A percentile compares a stretch with the other conserved stretches of the same genome.
Conservation (phyloP, 768 basidiomycete species). For the Lentinula sp. region DNA sequence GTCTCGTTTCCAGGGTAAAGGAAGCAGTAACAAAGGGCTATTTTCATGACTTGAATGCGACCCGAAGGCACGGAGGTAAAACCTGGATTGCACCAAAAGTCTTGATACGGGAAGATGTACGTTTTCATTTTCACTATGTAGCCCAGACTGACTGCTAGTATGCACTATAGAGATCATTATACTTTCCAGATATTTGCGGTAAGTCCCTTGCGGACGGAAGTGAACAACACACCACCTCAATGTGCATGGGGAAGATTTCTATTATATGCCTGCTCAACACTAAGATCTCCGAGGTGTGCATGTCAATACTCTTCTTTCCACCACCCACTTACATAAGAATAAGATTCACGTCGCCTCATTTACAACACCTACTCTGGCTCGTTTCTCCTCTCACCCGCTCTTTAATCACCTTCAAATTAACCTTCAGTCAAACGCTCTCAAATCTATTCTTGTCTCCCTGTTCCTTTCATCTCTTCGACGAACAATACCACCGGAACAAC, state of each 20-base stretch:
- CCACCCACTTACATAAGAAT: neutral
- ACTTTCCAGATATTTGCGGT: conserved; percentile 84
- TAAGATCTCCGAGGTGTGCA: conserved; percentile 77
- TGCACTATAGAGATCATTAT: conserved; percentile 70
- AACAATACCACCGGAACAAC: conserved; percentile 55
- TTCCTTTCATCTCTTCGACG: conserved; percentile 73
- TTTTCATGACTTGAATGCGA: conserved; percentile 81
- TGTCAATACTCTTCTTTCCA: neutral
- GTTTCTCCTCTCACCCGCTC: conserved; percentile 46
- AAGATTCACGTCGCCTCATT: conserved; percentile 81
- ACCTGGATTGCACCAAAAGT: conserved; percentile 90
- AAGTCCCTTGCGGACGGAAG: conserved; percentile 51
- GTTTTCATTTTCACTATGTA: conserved; percentile 20
- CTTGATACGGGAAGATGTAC: conserved; percentile 84
- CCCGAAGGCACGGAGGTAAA: conserved; percentile 82
- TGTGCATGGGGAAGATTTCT: conserved; percentile 72
- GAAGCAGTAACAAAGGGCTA: conserved; percentile 66
- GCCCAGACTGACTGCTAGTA: neutral
- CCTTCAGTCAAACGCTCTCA: conserved; percentile 89
- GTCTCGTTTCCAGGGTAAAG: conserved; percentile 28
- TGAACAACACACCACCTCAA: conserved; percentile 66
- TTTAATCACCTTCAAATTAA: conserved; percentile 85
- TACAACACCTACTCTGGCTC: conserved; percentile 45
- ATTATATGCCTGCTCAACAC: conserved; percentile 81
- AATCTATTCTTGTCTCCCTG: conserved; percentile 82